Percentiles rank a stretch among this genome's conserved stretches.
These are phyloP conservation scores for Eremochloa ophiuroides DNA, from an alignment of 176 grass and related monocot genomes.

Conservation along the genomic window DNA sequence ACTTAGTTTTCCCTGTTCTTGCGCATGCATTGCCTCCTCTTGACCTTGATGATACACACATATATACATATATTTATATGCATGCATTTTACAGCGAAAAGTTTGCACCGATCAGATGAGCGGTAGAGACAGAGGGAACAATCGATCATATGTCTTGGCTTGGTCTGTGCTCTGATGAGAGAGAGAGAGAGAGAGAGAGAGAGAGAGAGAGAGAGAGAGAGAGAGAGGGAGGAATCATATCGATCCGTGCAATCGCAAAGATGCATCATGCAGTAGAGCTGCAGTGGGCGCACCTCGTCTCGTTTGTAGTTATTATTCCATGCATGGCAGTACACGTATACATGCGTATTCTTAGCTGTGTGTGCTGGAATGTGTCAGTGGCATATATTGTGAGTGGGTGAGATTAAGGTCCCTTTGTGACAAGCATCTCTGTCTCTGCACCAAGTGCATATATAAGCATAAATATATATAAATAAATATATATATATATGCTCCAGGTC, in stretches of 20 bases:
- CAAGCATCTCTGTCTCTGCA: neutral
- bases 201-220: neutral
- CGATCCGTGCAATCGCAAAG: neutral
- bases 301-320: slow-evolving; percentile 1
- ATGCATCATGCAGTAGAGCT: neutral
- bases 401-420: neutral
- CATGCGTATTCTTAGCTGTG: neutral
- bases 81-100: no score
- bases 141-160: slow-evolving; percentile 4
- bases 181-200: neutral
- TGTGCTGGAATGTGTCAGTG: slow-evolving; percentile 16
- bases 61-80: neutral
- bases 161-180: neutral
- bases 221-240: neutral
- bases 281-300: neutral
- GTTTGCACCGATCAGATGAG: neutral
- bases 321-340: neutral
- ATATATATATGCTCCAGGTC: neutral
- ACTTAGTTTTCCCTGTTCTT: neutral
- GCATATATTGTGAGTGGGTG: slow-evolving; percentile 13
- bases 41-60: neutral
- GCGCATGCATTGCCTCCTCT: neutral
- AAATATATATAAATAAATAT: no score
- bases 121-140: neutral
- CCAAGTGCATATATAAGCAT: neutral